Evolutionary conservation across 108 stramenopile species (phyloP).

Genomic region (Pseudonitzschia pungens): DNA sequence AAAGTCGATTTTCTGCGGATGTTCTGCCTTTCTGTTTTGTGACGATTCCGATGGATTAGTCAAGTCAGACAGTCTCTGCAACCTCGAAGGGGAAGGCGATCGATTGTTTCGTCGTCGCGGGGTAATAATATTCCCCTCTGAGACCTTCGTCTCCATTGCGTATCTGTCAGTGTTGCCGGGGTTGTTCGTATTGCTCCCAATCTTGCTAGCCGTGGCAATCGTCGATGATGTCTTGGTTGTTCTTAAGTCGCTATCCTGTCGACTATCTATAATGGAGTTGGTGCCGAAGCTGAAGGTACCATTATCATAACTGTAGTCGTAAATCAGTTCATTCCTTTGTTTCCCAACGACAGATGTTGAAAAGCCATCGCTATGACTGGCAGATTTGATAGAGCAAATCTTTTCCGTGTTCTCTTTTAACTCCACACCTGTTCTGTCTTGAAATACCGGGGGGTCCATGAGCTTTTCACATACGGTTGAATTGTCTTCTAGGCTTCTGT

Average conservation of each 20-base stretch:
- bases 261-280: neutral
- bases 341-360: neutral
- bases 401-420: too few species aligned
- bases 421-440: too few species aligned
- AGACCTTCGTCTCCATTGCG: neutral
- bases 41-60: neutral
- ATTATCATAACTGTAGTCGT: neutral
- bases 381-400: too few species aligned
- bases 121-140: neutral
- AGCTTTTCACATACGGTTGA: too few species aligned
- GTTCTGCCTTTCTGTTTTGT: neutral
- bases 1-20: neutral
- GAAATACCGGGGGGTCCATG: too few species aligned
- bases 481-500: neutral
- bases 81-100: constrained; percentile 3
- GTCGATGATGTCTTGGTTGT: neutral
- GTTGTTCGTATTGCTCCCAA: neutral
- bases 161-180: neutral
- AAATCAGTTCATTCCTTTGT: neutral
- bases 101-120: constrained; percentile 10
- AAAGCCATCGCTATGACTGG: too few species aligned
- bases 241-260: neutral
- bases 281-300: neutral
- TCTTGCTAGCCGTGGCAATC: neutral
- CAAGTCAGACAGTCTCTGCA: neutral